Conservation (phyloP, 805 yeast genomes). For the Peterozyma toletana region DNA sequence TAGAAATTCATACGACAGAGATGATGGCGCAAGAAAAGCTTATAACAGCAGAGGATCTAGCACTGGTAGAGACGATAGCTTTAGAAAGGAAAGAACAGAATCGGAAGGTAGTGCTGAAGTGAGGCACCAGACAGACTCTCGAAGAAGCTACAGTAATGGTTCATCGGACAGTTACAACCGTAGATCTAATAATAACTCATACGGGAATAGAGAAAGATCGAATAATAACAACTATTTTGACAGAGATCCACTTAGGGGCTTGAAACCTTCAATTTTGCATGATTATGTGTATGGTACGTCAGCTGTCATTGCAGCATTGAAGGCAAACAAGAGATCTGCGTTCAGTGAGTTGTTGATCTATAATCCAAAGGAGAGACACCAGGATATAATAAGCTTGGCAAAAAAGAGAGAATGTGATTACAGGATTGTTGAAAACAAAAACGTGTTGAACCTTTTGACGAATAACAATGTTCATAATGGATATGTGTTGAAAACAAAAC, state of each 20-base stretch:
- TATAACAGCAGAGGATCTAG: neutral
- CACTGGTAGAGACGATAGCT: neutral
- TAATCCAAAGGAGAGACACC: constrained; percentile 23
- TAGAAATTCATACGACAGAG: constrained; percentile 3
- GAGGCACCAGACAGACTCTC: too few species aligned
- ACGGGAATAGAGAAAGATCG: neutral
- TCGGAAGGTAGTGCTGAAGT: too few species aligned
- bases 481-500: constrained; percentile 61
- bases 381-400: constrained; percentile 41
- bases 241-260: constrained; percentile 2
- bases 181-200: neutral
- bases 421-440: constrained; percentile 30
- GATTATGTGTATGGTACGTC: constrained; percentile 77
- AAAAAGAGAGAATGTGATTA: constrained; percentile 31
- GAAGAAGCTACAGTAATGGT: too few species aligned
- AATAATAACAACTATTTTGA: neutral
- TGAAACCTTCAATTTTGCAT: constrained; percentile 29
- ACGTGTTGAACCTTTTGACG: constrained; percentile 53
- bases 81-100: neutral
- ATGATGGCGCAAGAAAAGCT: neutral
- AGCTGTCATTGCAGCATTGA: constrained; percentile 65
- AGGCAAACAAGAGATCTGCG: constrained; percentile 43
- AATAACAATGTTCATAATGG: constrained; percentile 77
- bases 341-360: constrained; percentile 45
- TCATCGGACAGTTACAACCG: too few species aligned